These are phyloP conservation scores for Beauveria australis DNA, from an alignment of 2,329 filamentous ascomycete genomes.

Conservation along the genomic window DNA sequence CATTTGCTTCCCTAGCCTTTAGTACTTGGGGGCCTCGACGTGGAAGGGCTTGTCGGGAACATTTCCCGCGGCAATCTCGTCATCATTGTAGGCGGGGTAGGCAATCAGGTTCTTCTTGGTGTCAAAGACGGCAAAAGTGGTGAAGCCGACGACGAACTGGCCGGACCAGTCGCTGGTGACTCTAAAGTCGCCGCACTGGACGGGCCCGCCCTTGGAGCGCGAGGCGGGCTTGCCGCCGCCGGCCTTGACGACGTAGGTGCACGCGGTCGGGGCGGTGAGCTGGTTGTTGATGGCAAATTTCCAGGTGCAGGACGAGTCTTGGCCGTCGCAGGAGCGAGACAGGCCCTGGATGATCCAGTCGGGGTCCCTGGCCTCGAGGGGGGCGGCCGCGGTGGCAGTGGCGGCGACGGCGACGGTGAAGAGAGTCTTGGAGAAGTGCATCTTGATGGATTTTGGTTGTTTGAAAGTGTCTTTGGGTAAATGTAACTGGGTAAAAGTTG, in stretches of 20 bases:
- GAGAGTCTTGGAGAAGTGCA: slow-evolving; percentile 36
- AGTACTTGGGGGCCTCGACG: background rate
- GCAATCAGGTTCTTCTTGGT: slow-evolving; percentile 34
- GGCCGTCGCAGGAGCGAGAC: slow-evolving; percentile 31
- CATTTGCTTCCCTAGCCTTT: background rate
- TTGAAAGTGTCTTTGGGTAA: slow-evolving; percentile 4
- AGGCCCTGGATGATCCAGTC: slow-evolving; percentile 35
- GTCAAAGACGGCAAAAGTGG: slow-evolving; percentile 42
- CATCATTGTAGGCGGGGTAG: slow-evolving; percentile 47
- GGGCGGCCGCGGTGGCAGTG: slow-evolving; percentile 28
- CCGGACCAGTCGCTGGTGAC: slow-evolving; percentile 47
- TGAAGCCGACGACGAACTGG: slow-evolving; percentile 48
- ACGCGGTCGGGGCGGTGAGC: slow-evolving; percentile 23
- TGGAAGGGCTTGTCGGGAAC: slow-evolving; percentile 16
- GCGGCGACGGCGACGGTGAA: slow-evolving; percentile 27
- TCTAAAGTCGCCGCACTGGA: slow-evolving; percentile 40
- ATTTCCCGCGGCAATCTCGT: slow-evolving; percentile 34
- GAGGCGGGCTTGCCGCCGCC: slow-evolving; percentile 27
- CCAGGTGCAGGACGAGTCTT: slow-evolving; percentile 34
- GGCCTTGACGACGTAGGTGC: slow-evolving; percentile 31
- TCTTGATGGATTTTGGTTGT: slow-evolving; percentile 20
- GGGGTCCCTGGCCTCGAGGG: slow-evolving; percentile 31
- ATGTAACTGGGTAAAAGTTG: background rate
- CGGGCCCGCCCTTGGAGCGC: slow-evolving; percentile 30
- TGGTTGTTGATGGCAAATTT: slow-evolving; percentile 35